Base-by-base conservation (phyloP, 176 grass and related monocot species). In the Avena insularis region DNA sequence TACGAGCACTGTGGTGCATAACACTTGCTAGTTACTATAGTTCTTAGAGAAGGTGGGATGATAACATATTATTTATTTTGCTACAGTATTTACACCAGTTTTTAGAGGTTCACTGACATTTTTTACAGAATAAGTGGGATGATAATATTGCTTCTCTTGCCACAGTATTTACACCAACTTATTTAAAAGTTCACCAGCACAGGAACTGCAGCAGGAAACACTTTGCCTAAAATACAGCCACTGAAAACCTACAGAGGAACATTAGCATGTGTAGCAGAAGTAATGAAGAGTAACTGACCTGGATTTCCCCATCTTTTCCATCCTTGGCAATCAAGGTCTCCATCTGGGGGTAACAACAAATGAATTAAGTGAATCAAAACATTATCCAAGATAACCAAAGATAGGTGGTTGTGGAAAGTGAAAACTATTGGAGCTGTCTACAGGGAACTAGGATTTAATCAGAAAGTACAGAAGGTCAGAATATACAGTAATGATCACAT, bases 301-400 rank as follows among this genome's bases (percentile, higher is more conserved):
- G 90, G 86, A 93, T 93, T 90, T 96, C 91, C 40, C 51, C 56
- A 64, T 96, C 92, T 81, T 83, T 96, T 31, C 86, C 88, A 88
- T 96, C 94, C 86, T 90, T 93, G 67, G 86, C 79, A 67, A 93
- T 92, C 86, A 96, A 87, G 10, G 85, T 74, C 78, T 93, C 90
- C 79, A 96, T 54, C 89, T 96, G 87, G 64, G 48, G 76, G 48
- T 3, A 45, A 78, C 29, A 82, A 73, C 74, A 35, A 14, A 65
- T 35, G 63, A 68, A n/a, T 71, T 82, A 79, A 71, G 35, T 10
- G 45, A 78, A 56, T 55, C 20, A 46, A 76, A 62, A 61, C 46
- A 10, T 14, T 48, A 67, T 58, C 45, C 54, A 23, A 76, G 69
- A 19, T 70, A 82, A 84, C 15, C 82, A 75, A 16, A 29, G 55